Conservation (phyloP, 495 filamentous ascomycete species). For the Podospora pseudocomata region DNA sequence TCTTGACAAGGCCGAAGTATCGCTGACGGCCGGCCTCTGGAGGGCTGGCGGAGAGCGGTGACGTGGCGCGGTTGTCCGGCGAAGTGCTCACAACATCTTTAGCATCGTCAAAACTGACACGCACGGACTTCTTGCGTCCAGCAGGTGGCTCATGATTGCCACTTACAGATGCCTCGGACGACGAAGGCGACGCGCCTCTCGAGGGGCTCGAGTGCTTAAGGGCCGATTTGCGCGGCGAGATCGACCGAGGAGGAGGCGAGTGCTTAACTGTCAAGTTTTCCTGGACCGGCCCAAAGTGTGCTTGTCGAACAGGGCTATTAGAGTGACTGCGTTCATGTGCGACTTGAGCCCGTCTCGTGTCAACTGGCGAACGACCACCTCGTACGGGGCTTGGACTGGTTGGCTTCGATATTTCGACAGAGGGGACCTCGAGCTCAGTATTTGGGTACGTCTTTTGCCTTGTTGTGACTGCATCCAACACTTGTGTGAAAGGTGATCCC, state of each 20-base stretch:
- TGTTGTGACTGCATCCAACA: background rate
- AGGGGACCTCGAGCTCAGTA: background rate
- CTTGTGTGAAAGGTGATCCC: background rate
- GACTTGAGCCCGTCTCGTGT: conserved; percentile 11
- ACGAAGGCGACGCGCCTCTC: conserved; percentile 43
- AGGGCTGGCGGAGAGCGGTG: conserved; percentile 48
- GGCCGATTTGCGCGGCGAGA: conserved; percentile 84
- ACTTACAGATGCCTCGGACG: conserved; percentile 37
- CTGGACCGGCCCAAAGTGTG: conserved; percentile 63
- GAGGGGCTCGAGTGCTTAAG: conserved; percentile 63
- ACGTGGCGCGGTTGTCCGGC: conserved; percentile 43
- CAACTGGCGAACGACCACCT: background rate
- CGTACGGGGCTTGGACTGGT: conserved; percentile 3
- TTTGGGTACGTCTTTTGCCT: background rate
- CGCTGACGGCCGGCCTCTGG: conserved; percentile 44
- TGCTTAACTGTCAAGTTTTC: conserved; percentile 60
- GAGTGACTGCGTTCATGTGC: conserved; percentile 33
- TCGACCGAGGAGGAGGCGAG: conserved; percentile 71
- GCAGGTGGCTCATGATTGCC: conserved; percentile 49
- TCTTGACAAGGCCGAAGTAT: conserved; percentile 53
- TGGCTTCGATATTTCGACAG: conserved; percentile 6
- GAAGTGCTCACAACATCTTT: conserved; percentile 41
- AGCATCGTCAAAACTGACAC: conserved; percentile 86
- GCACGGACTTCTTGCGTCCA: conserved; percentile 61
- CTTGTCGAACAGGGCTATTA: conserved; percentile 50